Evolutionary conservation across 805 yeast genomes (phyloP).

Genomic region (Scheffersomyces amazonensis): DNA sequence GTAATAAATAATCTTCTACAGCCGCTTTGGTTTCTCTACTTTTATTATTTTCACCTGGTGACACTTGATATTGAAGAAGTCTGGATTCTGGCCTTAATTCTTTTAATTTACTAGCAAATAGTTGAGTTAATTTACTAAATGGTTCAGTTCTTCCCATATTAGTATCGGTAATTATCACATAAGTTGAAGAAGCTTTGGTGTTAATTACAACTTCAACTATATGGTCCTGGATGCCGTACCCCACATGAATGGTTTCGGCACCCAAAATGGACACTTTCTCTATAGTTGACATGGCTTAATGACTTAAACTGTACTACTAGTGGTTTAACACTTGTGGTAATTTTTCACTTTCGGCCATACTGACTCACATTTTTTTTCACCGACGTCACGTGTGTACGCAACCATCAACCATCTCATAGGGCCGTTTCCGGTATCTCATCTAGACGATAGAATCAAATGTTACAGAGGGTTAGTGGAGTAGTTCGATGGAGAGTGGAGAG

Average conservation of each 20-base stretch:
- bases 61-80: constrained; percentile 66
- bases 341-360: too few species aligned
- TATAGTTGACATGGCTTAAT: constrained; percentile 18
- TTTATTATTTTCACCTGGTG: constrained; percentile 94
- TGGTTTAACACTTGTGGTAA: too few species aligned
- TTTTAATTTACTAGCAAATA: constrained; percentile 38
- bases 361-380: too few species aligned
- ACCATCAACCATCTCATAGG: too few species aligned
- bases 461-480: too few species aligned
- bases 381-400: too few species aligned
- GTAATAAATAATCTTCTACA: constrained; percentile 84
- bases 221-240: constrained; percentile 74
- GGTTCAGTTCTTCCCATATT: constrained; percentile 70
- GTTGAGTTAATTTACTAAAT: constrained; percentile 43
- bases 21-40: constrained; percentile 85
- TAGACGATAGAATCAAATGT: too few species aligned
- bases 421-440: too few species aligned
- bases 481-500: too few species aligned
- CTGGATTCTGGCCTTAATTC: constrained; percentile 53
- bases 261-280: constrained; percentile 76
- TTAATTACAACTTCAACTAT: constrained; percentile 65
- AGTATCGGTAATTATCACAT: constrained; percentile 85
- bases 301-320: not conserved
- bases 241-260: constrained; percentile 81
- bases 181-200: constrained; percentile 77